phyloP scores from a whole-genome alignment of 371 early-diverging fungal genomes.

The Mucor saturninus region DNA sequence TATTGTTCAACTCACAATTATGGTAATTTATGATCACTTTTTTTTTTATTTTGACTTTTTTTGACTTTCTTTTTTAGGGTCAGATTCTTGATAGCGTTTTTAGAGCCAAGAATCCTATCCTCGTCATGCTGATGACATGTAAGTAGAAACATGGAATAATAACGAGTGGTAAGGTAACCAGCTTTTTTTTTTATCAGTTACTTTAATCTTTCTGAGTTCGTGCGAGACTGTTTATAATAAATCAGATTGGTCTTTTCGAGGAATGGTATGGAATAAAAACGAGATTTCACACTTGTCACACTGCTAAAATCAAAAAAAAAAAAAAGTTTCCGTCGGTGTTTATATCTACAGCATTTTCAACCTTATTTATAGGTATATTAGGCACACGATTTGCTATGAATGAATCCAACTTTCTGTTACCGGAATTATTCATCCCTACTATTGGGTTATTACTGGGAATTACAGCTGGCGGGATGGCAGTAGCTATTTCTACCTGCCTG shows the following conservation, averaged over 20 bases:
- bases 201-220: conserved; percentile 55
- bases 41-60: not conserved
- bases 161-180: too few relatives aligned
- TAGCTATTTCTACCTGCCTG: conserved; percentile 72
- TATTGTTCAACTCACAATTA: conserved; percentile 65
- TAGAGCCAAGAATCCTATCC: conserved; percentile 55
- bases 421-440: conserved; percentile 86
- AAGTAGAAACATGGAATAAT: conserved; percentile 21
- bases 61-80: conserved; percentile 40
- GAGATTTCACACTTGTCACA: not conserved
- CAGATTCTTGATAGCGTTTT: conserved; percentile 68
- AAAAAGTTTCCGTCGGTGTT: conserved; percentile 52
- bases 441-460: conserved; percentile 89
- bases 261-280: conserved; percentile 49
- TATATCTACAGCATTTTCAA: conserved; percentile 52
- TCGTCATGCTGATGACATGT: conserved; percentile 66
- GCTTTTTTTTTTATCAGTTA: conserved; percentile 29
- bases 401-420: conserved; percentile 74
- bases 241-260: conserved; percentile 54
- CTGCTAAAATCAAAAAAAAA: not conserved
- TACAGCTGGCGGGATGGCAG: conserved; percentile 82
- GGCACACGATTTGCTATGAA: conserved; percentile 76
- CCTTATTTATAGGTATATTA: conserved; percentile 60
- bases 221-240: conserved; percentile 67
- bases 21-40: conserved; percentile 42